phyloP scores from a whole-genome alignment of 2,329 filamentous ascomycete genomes.

The Ustulina deusta region DNA sequence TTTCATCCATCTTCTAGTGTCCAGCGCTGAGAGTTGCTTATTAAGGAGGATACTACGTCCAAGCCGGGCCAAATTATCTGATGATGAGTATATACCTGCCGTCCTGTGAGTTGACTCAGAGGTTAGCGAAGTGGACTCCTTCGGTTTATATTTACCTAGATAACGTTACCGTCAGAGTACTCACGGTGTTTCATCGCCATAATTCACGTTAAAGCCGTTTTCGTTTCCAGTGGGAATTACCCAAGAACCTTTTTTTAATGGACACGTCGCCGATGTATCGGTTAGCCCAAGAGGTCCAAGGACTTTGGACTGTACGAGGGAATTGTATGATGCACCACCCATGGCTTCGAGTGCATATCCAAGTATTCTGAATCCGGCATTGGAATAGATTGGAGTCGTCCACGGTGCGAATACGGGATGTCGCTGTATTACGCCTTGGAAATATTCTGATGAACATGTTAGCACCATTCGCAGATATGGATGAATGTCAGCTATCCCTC shows the following conservation, averaged over 20 bases:
- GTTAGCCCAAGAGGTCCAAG: constrained; percentile 15
- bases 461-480: not conserved
- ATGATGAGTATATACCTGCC: constrained; percentile 29
- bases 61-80: constrained; percentile 14
- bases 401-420: constrained; percentile 26
- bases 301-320: constrained; percentile 24
- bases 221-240: constrained; percentile 22
- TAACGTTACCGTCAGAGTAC: not conserved
- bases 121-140: constrained; percentile 8
- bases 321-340: constrained; percentile 11
- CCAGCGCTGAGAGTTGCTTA: constrained; percentile 26
- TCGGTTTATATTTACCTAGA: not conserved
- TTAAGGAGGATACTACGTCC: constrained; percentile 27
- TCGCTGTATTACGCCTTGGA: constrained; percentile 14
- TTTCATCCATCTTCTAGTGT: constrained; percentile 31
- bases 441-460: constrained; percentile 16
- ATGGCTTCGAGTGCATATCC: constrained; percentile 32
- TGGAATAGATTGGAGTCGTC: constrained; percentile 31
- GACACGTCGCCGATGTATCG: constrained; percentile 21
- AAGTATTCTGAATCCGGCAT: constrained; percentile 25
- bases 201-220: constrained; percentile 18
- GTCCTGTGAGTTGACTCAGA: constrained; percentile 8
- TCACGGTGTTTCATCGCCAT: constrained; percentile 27
- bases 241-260: constrained; percentile 20
- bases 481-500: not conserved